These are phyloP conservation scores for Cystobasidium onofrii DNA, from an alignment of 768 basidiomycete genomes.

Conservation along the genomic window DNA sequence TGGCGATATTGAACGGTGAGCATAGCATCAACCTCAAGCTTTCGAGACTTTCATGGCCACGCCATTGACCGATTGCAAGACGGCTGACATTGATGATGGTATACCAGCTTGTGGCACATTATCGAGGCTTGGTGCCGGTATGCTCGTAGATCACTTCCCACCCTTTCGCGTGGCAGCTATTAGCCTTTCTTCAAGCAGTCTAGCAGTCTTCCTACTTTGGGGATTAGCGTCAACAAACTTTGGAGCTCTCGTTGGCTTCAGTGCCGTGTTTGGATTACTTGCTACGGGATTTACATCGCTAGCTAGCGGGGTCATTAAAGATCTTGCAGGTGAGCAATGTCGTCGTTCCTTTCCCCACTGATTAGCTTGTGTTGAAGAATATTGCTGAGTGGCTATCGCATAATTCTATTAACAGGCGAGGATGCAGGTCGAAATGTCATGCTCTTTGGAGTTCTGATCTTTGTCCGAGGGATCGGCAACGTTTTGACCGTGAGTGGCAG, in stretches of 20 bases:
- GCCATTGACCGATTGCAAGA: not conserved
- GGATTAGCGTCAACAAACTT: slow-evolving; percentile 3
- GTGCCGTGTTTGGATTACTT: not conserved
- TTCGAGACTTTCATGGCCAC: not conserved
- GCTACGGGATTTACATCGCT: slow-evolving; percentile 14
- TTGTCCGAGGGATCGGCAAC: not conserved
- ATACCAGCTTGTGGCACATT: not conserved
- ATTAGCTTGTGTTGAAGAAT: no score
- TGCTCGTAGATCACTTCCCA: slow-evolving; percentile 7
- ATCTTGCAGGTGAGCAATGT: slow-evolving; percentile 18
- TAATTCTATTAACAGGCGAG: not conserved
- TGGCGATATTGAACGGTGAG: slow-evolving; percentile 3
- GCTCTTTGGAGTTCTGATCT: slow-evolving; percentile 13
- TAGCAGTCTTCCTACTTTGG: slow-evolving; percentile 14
- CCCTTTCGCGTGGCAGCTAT: slow-evolving; percentile 1
- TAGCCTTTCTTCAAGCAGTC: not conserved
- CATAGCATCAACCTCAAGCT: no score
- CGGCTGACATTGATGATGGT: not conserved
- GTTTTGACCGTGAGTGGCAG: not conserved
- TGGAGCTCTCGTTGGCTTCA: slow-evolving; percentile 8
- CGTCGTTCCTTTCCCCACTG: no score
- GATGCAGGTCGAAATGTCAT: slow-evolving; percentile 8
- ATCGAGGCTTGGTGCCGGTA: not conserved
- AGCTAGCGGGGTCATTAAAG: slow-evolving; percentile 19
- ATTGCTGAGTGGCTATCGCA: not conserved